Base-by-base conservation (phyloP, 306 rosid genomes). In the Sicyos edulis region DNA sequence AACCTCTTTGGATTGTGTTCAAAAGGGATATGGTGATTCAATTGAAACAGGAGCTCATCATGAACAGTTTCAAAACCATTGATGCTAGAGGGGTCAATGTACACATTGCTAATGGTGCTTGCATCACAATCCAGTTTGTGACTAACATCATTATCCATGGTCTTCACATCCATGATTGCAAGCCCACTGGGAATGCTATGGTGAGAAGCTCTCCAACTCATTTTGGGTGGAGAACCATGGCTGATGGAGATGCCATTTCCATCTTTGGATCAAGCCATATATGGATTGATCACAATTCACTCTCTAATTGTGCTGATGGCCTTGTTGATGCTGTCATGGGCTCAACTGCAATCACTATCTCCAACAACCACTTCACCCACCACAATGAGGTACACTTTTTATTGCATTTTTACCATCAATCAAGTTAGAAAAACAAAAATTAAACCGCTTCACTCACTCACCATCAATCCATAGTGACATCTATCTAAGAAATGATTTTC, bases 251-350 rank as follows among this genome's bases (percentile, higher is more conserved):
- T 66, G 99, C 79, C 8, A 7, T 95, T 77, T 95, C 99, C 77
- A 91, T 95, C 20, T 95, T 95, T 49, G 96, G 99, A 1, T 85
- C 99, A 15, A 95, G 99, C 79, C 99, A 95, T 77, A 78, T 95
- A 16, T 95, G 99, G 99, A 90, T 95, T 37, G 99, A 95, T 42
- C 99, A 95, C 81, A 95, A 95, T 54, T 95, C 99, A 10, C 80
- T 95, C 77, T 95, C 99, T 12, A 87, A 89, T 72, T 95, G 97
- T 60, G 99, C 99, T 54, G 99, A 95, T 78, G 99, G 99, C 54
- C 97, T 95, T 53, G 96, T 95, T 66, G 99, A 95, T 79, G 99
- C 99, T 71, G 88, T 95, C 79, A 84, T 95, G 95, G 99, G 99
- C 59, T 95, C 99, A 65, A 95, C 97, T 26, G 92, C 99, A 10